These are phyloP conservation scores for Pseudevernia furfuracea DNA, from an alignment of 495 filamentous ascomycete species.

Conservation along the genomic window DNA sequence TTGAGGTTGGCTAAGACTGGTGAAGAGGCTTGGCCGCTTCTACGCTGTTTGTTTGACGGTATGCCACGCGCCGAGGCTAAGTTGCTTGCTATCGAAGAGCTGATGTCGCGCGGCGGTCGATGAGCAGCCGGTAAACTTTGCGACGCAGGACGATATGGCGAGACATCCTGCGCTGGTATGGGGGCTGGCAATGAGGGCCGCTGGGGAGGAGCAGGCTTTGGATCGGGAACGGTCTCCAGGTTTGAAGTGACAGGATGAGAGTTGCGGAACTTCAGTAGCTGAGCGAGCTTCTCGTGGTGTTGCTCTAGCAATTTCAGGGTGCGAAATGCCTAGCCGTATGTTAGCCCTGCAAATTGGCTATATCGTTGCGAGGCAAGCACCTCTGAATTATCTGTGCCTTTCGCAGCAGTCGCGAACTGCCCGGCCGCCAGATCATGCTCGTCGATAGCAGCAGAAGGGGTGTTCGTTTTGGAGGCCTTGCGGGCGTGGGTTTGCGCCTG, in stretches of 20 bases:
- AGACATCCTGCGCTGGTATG: conserved; percentile 27
- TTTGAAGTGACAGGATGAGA: conserved; percentile 43
- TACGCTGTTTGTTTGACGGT: conserved; percentile 56
- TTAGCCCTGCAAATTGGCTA: conserved; percentile 15
- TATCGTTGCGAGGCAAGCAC: conserved; percentile 31
- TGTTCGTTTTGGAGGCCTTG: conserved; percentile 56
- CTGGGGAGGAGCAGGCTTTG: conserved; percentile 11
- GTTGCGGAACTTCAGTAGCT: conserved; percentile 64
- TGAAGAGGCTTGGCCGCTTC: conserved; percentile 54
- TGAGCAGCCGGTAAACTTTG: conserved; percentile 43
- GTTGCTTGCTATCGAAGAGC: conserved; percentile 86
- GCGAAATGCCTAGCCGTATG: conserved; percentile 54
- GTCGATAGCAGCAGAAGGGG: conserved; percentile 66
- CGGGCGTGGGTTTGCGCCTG: conserved; percentile 85
- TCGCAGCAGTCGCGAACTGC: conserved; percentile 77
- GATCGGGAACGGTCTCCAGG: conserved; percentile 20
- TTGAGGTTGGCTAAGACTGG: conserved; percentile 61
- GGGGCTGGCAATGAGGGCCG: conserved; percentile 23
- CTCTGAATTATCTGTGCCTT: conserved; percentile 67
- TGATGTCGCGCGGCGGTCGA: conserved; percentile 53
- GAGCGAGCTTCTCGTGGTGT: conserved; percentile 73
- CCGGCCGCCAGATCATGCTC: conserved; percentile 85
- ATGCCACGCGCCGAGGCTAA: conserved; percentile 85
- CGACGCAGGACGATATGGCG: conserved; percentile 34
- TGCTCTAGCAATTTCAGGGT: conserved; percentile 76